phyloP scores from a whole-genome alignment of 108 stramenopile species.

The Schizochytrium sp. region DNA sequence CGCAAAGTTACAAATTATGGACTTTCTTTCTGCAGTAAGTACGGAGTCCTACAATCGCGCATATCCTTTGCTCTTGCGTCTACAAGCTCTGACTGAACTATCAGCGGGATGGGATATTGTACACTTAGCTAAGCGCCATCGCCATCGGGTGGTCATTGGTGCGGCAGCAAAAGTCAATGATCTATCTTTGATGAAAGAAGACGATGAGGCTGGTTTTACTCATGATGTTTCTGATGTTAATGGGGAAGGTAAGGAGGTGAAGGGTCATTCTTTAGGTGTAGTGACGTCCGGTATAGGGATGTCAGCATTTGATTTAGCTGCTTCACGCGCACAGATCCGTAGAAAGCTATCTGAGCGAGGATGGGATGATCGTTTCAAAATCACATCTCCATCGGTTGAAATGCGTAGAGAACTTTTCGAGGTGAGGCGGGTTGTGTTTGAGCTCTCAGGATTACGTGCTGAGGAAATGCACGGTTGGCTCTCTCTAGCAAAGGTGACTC shows the following conservation, averaged over 20 bases:
- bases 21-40: conserved; percentile 59
- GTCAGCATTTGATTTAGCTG: not conserved
- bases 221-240: not conserved
- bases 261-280: not conserved
- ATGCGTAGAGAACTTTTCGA: not conserved
- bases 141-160: not conserved
- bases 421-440: conserved; percentile 38
- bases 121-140: conserved; percentile 27
- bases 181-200: not conserved
- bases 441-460: conserved; percentile 10
- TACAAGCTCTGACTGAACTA: conserved; percentile 59
- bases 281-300: not conserved
- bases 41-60: conserved; percentile 65
- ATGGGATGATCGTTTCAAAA: conserved; percentile 12
- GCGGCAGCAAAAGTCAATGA: not conserved
- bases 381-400: conserved; percentile 47
- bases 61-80: conserved; percentile 63
- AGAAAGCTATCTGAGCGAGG: not conserved
- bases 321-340: not conserved
- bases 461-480: conserved; percentile 59
- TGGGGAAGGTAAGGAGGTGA: not conserved
- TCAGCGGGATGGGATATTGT: conserved; percentile 37
- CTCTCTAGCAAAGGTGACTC: conserved; percentile 22
- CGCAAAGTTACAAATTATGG: conserved; percentile 61
- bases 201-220: not conserved